A percentile compares a stretch with the other conserved stretches of the same genome.
Conservation (phyloP, 306 rosid genomes). For the Prunus mira region DNA sequence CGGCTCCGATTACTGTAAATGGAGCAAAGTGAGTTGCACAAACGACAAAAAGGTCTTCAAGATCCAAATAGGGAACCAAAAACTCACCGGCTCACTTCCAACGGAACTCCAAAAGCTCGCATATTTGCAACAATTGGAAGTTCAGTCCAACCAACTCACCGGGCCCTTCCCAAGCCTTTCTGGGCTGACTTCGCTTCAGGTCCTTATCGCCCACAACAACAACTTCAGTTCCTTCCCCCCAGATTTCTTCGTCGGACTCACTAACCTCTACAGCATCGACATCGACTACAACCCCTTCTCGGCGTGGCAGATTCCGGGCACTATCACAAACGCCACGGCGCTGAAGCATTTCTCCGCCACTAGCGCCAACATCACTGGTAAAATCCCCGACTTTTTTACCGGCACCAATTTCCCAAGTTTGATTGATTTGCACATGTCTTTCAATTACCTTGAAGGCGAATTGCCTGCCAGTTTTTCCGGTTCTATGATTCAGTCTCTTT, state of each 20-base stretch:
- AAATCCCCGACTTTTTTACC: conserved; percentile 53
- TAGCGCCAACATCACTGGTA: conserved; percentile 37
- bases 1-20: conserved; percentile 45
- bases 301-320: conserved; percentile 54
- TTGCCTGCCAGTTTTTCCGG: conserved; percentile 51
- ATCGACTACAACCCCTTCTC: conserved; percentile 49
- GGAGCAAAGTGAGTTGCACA: conserved; percentile 42
- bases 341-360: conserved; percentile 46
- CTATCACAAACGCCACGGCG: conserved; percentile 27
- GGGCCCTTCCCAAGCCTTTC: conserved; percentile 65
- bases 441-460: conserved; percentile 52
- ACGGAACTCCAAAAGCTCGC: conserved; percentile 38
- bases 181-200: conserved; percentile 28
- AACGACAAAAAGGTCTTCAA: conserved; percentile 21
- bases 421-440: conserved; percentile 37
- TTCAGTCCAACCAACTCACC: conserved; percentile 41
- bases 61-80: conserved; percentile 53
- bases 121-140: conserved; percentile 43
- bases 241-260: conserved; percentile 52
- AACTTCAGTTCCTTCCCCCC: conserved; percentile 43
- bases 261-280: conserved; percentile 26
- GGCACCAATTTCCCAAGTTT: conserved; percentile 41
- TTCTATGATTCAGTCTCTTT: conserved; percentile 44
- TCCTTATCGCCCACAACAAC: conserved; percentile 45
- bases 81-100: conserved; percentile 62